Conservation (phyloP, 2,329 filamentous ascomycete species). For the Pseudogymnoascus sp. region DNA sequence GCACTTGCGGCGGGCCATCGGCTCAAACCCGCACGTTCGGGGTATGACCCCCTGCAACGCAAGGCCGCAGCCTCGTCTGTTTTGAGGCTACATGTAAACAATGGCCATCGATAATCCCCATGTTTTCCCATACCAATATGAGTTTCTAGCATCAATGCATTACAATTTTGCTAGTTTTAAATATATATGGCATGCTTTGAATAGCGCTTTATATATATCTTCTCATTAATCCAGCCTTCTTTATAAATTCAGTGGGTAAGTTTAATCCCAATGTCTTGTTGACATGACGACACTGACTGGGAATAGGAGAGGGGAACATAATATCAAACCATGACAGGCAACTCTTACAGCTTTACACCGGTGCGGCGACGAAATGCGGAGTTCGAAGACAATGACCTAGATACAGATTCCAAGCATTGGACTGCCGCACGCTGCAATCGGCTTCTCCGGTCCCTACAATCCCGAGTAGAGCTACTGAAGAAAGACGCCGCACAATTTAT, state of each 20-base stretch:
- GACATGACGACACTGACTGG: neutral
- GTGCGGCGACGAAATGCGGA: constrained; percentile 19
- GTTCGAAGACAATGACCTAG: constrained; percentile 16
- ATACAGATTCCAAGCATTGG: constrained; percentile 25
- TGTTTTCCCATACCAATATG: neutral
- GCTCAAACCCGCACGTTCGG: constrained; percentile 5
- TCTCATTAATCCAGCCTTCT: neutral
- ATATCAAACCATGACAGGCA: neutral
- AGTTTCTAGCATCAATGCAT: neutral
- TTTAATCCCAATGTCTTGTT: neutral
- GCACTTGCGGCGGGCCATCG: constrained; percentile 6
- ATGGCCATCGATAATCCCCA: neutral
- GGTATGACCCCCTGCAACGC: neutral
- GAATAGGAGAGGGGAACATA: neutral
- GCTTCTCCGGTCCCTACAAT: constrained; percentile 35
- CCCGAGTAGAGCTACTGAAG: constrained; percentile 33
- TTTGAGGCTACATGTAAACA: neutral
- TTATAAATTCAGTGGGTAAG: neutral
- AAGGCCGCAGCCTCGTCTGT: constrained; percentile 5
- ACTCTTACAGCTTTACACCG: constrained; percentile 21
- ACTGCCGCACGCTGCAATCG: constrained; percentile 36
- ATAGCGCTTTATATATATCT: constrained; percentile 5
- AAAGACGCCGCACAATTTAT: constrained; percentile 25
- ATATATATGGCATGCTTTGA: constrained; percentile 6
- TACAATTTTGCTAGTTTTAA: neutral